Base-by-base conservation (phyloP, 495 filamentous ascomycete genomes). In the Penicillium roqueforti region DNA sequence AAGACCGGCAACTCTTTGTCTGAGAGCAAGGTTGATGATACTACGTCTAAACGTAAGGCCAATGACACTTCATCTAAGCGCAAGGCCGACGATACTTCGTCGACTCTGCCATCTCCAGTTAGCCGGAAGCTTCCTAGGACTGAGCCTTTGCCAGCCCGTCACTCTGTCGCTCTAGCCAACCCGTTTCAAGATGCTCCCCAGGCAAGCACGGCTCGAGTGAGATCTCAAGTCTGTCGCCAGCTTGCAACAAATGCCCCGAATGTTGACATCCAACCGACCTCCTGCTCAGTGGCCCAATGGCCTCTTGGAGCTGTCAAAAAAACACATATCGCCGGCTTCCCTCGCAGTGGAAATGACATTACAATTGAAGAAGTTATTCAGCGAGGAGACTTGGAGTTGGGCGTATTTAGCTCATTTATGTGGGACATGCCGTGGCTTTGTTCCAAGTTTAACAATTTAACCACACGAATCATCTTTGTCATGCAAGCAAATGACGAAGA, bases 311-410 rank as follows among this genome's bases (percentile, higher is more conserved):
- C 77, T 0, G 83, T 97, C 20, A 97, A 89, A 68, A 91, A 87
- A 66, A 98, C 93, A 0, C 91, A 86, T 81, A 82, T 78, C 0
- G 67, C 71, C 22, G 80, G 82, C 4, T 76, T 76, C 39, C 66
- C 72, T 1, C 75, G 89, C 25, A 65, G 58, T 0, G 77, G 70
- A 2, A 76, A 92, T 40, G 91, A 95, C 51, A 90, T 97, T 61
- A 95, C 84, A 58, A 83, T 98, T 37, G 91, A 96, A 64, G 93
- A 97, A 62, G 85, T 97, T 1, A 68, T 98, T 0, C 87, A 95
- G 64, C 81, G 80, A 37, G 65, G 77, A 5, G 78, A 86, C 32
- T 76, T 97, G 0, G 72, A 85, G 18, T 73, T 89, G 19, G 93
- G 91, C 0, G 80, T 97, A 1, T 69, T 98, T 3, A 93, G 90